Percentiles rank a stretch among this genome's conserved stretches.
Conservation (phyloP, 345 rosid species). For the Luvunga scandens region DNA sequence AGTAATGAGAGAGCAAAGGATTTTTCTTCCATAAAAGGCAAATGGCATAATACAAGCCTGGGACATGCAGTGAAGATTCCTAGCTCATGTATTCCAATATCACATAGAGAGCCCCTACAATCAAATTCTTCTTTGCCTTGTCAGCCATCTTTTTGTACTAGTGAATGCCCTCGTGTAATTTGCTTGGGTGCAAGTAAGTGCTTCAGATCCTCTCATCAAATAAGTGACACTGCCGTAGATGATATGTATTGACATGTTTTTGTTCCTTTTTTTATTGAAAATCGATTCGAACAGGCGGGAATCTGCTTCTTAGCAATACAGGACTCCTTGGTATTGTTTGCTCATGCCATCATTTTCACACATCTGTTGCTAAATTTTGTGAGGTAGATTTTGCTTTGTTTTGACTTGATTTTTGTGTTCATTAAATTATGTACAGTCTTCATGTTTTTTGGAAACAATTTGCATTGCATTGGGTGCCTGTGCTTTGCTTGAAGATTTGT, state of each 20-base stretch:
- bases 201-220: not conserved
- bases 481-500: not conserved
- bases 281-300: constrained; percentile 36
- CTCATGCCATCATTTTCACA: constrained; percentile 46
- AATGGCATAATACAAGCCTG: constrained; percentile 5
- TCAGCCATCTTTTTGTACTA: constrained; percentile 19
- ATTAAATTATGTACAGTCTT: not conserved
- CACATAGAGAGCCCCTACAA: constrained; percentile 14
- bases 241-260: constrained; percentile 4
- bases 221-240: not conserved
- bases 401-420: constrained; percentile 3
- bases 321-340: constrained; percentile 49
- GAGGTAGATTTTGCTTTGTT: constrained; percentile 37
- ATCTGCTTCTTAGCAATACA: constrained; percentile 49
- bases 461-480: not conserved
- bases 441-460: not conserved
- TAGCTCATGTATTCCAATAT: constrained; percentile 8
- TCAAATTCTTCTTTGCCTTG: constrained; percentile 21
- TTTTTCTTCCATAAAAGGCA: constrained; percentile 20
- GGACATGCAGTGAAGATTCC: constrained; percentile 21
- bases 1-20: constrained; percentile 26
- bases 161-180: constrained; percentile 36
- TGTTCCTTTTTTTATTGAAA: not conserved
- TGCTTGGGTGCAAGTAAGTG: constrained; percentile 47
- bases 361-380: constrained; percentile 50